Evolutionary conservation across 1,284 basidiomycete species (phyloP), one percentile per base, ranked within the genome.

Genomic region (Rhodotorula sp.): DNA sequence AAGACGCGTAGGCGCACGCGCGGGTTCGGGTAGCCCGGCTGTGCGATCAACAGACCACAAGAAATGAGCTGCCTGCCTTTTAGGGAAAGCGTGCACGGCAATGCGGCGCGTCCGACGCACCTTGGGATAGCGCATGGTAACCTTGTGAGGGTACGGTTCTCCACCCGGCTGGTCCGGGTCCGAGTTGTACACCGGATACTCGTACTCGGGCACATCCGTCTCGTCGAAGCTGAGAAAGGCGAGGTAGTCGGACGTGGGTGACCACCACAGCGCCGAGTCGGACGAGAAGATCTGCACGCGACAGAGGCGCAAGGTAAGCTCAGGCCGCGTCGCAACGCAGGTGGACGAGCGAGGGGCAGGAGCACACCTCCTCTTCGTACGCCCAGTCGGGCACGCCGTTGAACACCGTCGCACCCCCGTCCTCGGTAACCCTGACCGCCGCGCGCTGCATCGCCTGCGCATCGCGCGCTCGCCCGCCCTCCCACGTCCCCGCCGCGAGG

Each of bases 311-410:
- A n/a, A n/a, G n/a, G n/a, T n/a, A n/a, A n/a, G n/a, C n/a, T n/a
- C n/a, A n/a, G n/a, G n/a, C n/a, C n/a, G n/a, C n/a, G n/a, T n/a
- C n/a, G n/a, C n/a, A n/a, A n/a, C n/a, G n/a, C n/a, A n/a, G n/a
- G n/a, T n/a, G n/a, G n/a, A n/a, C n/a, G 34, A 41, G 17, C 23
- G 41, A 77, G 59, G 12, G 44, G n/a, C 9, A 14, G 7, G 25
- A 42, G 42, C 59, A 12, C 56, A 77, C 82, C 80, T 97, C 94
- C 81, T 97, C 94, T 81, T 97, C 94, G 81, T 97, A 97, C 10
- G 96, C 93, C 82, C 96, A 98, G 81, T 97, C 93, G 0, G 93
- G 92, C 0, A 97, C 90, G 10, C 94, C 96, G 78, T 98, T 90
- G 85, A 98, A 97, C 45, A 94, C 85, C 0, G 91, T 90, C 0